phyloP scores from a whole-genome alignment of 2,329 filamentous ascomycete genomes.

The Colletotrichum kahawae region DNA sequence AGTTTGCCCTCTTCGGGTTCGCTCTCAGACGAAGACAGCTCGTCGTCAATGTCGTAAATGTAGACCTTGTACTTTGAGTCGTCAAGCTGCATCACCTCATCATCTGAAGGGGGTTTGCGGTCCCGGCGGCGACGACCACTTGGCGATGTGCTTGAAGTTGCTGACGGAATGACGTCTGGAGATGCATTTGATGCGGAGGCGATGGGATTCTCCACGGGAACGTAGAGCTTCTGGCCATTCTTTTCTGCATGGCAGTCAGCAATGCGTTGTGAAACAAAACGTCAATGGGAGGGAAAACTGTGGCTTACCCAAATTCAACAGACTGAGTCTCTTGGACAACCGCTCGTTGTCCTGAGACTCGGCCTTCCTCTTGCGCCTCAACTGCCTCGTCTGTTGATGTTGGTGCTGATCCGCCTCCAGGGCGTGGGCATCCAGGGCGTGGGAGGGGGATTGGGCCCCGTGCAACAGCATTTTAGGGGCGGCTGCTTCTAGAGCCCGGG shows the following conservation, averaged over 20 bases:
- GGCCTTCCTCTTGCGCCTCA: constrained; percentile 63
- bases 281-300: neutral
- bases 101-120: constrained; percentile 34
- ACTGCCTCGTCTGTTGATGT: constrained; percentile 21
- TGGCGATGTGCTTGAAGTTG: constrained; percentile 21
- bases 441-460: constrained; percentile 34
- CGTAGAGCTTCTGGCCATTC: constrained; percentile 68
- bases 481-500: neutral
- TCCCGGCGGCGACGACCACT: constrained; percentile 19
- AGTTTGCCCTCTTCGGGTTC: constrained; percentile 66
- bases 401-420: constrained; percentile 22
- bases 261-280: neutral
- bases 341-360: constrained; percentile 70
- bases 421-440: constrained; percentile 14
- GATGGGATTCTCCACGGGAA: constrained; percentile 61
- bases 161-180: constrained; percentile 24
- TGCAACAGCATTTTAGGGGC: constrained; percentile 37
- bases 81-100: constrained; percentile 81
- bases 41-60: constrained; percentile 88
- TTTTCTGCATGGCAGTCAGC: constrained; percentile 52
- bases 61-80: constrained; percentile 87
- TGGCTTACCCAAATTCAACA: constrained; percentile 78
- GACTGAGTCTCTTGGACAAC: constrained; percentile 82
- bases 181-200: constrained; percentile 23
- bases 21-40: constrained; percentile 70